These are phyloP conservation scores for Cucurbita maxima DNA, from an alignment of 306 rosid species.

Conservation along the genomic window DNA sequence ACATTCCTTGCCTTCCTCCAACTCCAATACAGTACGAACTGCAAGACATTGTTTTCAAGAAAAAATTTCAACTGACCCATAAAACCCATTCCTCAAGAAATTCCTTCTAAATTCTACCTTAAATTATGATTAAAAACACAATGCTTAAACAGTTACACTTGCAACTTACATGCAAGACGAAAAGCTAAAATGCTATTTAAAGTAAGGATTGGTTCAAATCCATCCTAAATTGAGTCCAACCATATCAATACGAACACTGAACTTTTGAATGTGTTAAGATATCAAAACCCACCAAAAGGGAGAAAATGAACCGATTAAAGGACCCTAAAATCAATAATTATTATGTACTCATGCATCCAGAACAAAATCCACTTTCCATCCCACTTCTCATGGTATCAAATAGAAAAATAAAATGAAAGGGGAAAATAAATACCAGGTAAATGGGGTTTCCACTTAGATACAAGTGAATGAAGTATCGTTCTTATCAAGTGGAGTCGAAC, in stretches of 20 bases:
- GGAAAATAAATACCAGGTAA: slow-evolving; percentile 33
- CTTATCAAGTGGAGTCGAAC: slow-evolving; percentile 78
- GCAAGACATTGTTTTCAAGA: slow-evolving; percentile 9
- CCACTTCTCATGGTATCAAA: background rate
- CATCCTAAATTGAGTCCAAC: background rate
- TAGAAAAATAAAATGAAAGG: background rate
- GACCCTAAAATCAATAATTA: background rate
- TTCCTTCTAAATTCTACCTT: background rate
- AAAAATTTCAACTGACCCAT: background rate
- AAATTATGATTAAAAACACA: background rate
- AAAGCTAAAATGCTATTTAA: background rate
- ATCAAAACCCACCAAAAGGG: background rate
- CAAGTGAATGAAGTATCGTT: slow-evolving; percentile 56
- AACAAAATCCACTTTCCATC: background rate
- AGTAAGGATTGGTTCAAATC: background rate
- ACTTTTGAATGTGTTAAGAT: background rate
- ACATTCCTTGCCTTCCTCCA: slow-evolving; percentile 78
- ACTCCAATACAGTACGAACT: slow-evolving; percentile 62
- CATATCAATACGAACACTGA: background rate
- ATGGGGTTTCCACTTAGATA: slow-evolving; percentile 57
- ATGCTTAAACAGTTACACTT: background rate
- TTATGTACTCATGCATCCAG: background rate
- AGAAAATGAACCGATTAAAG: background rate
- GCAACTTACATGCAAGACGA: background rate
- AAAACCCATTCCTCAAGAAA: background rate